Conservation (phyloP, 768 basidiomycete species). For the Phlebiopsis gigantea region DNA sequence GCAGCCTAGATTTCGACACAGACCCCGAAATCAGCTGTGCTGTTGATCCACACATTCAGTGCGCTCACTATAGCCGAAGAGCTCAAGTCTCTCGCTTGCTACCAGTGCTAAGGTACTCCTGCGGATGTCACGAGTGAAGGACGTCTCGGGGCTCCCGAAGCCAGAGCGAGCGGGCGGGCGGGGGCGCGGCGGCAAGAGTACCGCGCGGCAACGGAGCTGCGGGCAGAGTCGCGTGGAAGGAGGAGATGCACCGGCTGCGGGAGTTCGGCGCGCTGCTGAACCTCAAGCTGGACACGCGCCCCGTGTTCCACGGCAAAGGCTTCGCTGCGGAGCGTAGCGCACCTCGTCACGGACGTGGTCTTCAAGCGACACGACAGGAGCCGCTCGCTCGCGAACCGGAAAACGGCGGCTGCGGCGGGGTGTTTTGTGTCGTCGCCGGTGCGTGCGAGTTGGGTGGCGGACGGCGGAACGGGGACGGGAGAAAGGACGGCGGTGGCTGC, state of each 20-base stretch:
- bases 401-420: slow-evolving; percentile 14
- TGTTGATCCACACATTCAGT: too few species aligned
- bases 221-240: slow-evolving; percentile 42
- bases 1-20: too few species aligned
- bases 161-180: slow-evolving; percentile 26
- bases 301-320: slow-evolving; percentile 20
- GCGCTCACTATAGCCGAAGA: too few species aligned
- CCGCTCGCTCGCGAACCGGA: slow-evolving; percentile 35
- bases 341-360: slow-evolving; percentile 45
- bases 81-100: too few species aligned
- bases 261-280: slow-evolving; percentile 53
- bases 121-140: slow-evolving; percentile 23
- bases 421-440: slow-evolving; percentile 28
- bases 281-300: slow-evolving; percentile 46
- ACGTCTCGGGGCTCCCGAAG: slow-evolving; percentile 27
- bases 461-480: too few species aligned
- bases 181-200: slow-evolving; percentile 23
- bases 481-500: too few species aligned
- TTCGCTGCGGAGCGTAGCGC: slow-evolving; percentile 27
- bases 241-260: slow-evolving; percentile 47
- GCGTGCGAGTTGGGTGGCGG: slow-evolving; percentile 19
- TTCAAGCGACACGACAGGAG: slow-evolving; percentile 36
- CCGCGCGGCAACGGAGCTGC: slow-evolving; percentile 32
- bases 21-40: too few species aligned
- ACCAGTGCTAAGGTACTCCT: too few species aligned